Evolutionary conservation across 2,329 filamentous ascomycete species (phyloP).

Genomic region (Diaporthe longicolla): DNA sequence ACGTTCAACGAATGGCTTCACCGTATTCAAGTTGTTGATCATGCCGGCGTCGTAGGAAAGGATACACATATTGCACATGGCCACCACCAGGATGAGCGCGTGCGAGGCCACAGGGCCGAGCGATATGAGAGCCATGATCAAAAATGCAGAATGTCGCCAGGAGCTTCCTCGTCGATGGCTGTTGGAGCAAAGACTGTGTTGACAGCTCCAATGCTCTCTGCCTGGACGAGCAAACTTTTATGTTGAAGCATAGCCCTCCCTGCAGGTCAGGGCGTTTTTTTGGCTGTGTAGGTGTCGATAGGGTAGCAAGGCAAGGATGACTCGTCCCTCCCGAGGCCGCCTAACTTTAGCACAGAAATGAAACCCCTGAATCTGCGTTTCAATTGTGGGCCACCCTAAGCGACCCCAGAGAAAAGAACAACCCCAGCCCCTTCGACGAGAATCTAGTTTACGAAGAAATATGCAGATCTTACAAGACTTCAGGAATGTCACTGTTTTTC

Average conservation of each 20-base stretch:
- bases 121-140: background rate
- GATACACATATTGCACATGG: conserved; percentile 23
- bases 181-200: background rate
- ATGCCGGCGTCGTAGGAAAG: conserved; percentile 12
- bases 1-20: conserved; percentile 18
- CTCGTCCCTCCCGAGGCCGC: conserved; percentile 12
- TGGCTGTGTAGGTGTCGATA: background rate
- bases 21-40: conserved; percentile 19
- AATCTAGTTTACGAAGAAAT: background rate
- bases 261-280: background rate
- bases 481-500: too few relatives aligned
- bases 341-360: conserved; percentile 14
- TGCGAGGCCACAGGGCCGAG: conserved; percentile 8
- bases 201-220: background rate
- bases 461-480: background rate
- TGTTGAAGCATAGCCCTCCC: background rate
- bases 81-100: conserved; percentile 16
- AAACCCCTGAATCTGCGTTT: conserved; percentile 20
- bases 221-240: conserved; percentile 19
- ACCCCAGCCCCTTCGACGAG: background rate
- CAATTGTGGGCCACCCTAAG: background rate
- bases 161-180: background rate
- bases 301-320: background rate
- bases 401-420: background rate
- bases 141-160: background rate